These are phyloP conservation scores for Plasmopara viticola DNA, from an alignment of 352 stramenopile genomes.

Conservation along the genomic window DNA sequence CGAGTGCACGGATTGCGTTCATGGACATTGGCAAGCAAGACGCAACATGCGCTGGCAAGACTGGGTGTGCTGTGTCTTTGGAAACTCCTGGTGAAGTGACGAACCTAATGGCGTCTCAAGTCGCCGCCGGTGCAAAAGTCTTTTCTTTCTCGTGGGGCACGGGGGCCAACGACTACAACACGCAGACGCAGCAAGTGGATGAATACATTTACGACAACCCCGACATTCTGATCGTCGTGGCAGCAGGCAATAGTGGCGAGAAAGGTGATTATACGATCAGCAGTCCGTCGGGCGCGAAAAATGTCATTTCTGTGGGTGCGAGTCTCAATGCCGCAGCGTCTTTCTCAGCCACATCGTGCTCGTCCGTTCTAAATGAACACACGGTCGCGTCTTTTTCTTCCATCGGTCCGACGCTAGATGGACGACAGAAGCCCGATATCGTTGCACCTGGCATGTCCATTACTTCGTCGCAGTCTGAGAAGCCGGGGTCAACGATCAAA, in stretches of 20 bases:
- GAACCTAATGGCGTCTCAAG: slow-evolving; percentile 53
- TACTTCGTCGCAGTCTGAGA: slow-evolving; percentile 53
- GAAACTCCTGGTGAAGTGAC: slow-evolving; percentile 41
- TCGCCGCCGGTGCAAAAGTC: slow-evolving; percentile 45
- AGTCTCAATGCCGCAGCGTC: slow-evolving; percentile 51
- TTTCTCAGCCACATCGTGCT: slow-evolving; percentile 40
- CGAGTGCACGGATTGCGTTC: slow-evolving; percentile 76
- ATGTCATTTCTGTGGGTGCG: slow-evolving; percentile 74
- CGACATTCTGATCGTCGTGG: slow-evolving; percentile 72
- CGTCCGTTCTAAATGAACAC: slow-evolving; percentile 52
- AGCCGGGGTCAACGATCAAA: slow-evolving; percentile 36
- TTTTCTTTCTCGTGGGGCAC: slow-evolving; percentile 73
- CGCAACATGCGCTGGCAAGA: slow-evolving; percentile 26
- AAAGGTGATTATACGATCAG: slow-evolving; percentile 52
- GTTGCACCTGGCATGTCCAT: slow-evolving; percentile 68
- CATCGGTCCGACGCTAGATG: slow-evolving; percentile 58
- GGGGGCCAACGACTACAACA: slow-evolving; percentile 53
- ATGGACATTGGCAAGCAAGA: slow-evolving; percentile 82
- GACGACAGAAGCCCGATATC: slow-evolving; percentile 73
- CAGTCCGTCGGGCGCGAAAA: slow-evolving; percentile 74
- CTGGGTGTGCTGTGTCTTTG: slow-evolving; percentile 35
- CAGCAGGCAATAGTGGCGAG: slow-evolving; percentile 76
- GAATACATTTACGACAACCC: slow-evolving; percentile 75
- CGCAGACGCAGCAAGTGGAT: slow-evolving; percentile 50
- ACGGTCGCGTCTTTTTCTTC: slow-evolving; percentile 68